Percentiles rank a stretch among this genome's conserved stretches.
Conservation (phyloP, 495 filamentous ascomycete species). For the Annulohypoxylon moriforme region DNA sequence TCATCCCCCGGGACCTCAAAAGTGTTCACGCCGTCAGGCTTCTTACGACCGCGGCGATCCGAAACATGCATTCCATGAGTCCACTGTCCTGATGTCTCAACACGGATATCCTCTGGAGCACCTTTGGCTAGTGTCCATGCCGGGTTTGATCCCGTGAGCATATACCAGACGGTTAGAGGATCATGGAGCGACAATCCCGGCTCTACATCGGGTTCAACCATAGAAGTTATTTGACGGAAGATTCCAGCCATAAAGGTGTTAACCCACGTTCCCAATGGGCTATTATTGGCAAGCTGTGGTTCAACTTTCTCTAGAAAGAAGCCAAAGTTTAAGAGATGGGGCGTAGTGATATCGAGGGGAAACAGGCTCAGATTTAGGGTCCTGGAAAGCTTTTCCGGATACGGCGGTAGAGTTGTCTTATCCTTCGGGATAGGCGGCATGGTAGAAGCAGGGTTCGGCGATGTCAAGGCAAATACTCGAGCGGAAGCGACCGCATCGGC, state of each 20-base stretch:
- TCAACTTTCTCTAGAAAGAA: constrained; percentile 68
- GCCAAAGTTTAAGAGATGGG: constrained; percentile 72
- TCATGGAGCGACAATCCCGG: constrained; percentile 84
- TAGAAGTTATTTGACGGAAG: constrained; percentile 78
- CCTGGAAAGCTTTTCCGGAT: constrained; percentile 72
- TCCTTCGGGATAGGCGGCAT: constrained; percentile 70
- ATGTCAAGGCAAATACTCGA: constrained; percentile 89
- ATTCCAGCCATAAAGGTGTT: constrained; percentile 79
- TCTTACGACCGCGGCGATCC: constrained; percentile 74
- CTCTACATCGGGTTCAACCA: constrained; percentile 63
- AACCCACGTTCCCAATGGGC: constrained; percentile 86
- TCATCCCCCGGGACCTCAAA: constrained; percentile 69
- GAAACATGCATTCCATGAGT: constrained; percentile 90
- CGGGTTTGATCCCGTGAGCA: constrained; percentile 67
- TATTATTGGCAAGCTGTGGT: constrained; percentile 63
- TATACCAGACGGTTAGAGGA: constrained; percentile 89
- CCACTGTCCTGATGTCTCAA: constrained; percentile 94
- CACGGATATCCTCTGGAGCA: constrained; percentile 75
- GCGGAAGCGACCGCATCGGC: constrained; percentile 88
- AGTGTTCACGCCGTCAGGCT: constrained; percentile 64
- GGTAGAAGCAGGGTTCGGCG: constrained; percentile 72
- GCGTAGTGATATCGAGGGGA: constrained; percentile 88
- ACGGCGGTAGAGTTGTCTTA: constrained; percentile 65
- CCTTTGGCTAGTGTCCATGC: constrained; percentile 60
- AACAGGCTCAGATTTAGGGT: constrained; percentile 81